Base-by-base conservation (phyloP, 495 filamentous ascomycete genomes). In the Tuber melanosporum region DNA sequence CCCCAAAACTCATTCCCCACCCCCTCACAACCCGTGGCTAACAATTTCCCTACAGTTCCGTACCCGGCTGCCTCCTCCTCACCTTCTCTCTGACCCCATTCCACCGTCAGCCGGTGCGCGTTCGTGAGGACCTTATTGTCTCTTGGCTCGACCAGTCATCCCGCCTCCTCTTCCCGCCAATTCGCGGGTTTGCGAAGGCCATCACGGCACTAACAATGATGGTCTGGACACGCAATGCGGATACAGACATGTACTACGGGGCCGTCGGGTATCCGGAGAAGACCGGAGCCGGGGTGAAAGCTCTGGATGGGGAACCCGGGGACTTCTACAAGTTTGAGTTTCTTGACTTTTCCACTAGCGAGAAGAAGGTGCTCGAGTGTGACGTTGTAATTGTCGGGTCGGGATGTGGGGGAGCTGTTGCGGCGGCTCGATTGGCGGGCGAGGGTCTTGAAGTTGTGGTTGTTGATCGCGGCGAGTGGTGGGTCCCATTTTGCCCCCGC, bases 371-470 rank as follows among this genome's bases (percentile, higher is more conserved):
- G 8, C 82, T 97, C 73, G 90, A 94, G 57, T 91, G 91, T 6
- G 94, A 97, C 82, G 90, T 96, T 2, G 90, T 96, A 22, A 89
- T 97, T 76, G 88, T 97, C 9, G 94, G 94, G 2, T 94, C 92
- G 73, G 94, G 94, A 26, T 95, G 92, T 80, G 94, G 94, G 72
- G 94, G 92, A n/a, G 92, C 87, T 0, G 94, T 97, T 0, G 89
- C 88, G 44, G 94, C 94, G 19, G 94, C 94, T 85, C 91, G 91
- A 42, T 85, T 97, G 7, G 90, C 94, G 17, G 90, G 93, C 80
- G 91, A 89, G 3, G 92, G 90, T n/a, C 84, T 91, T 72, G 85
- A 85, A 12, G 93, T 97, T 36, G 83, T 97, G 5, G 93, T 98
- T 0, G 90, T 95, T 6, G 94, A 98, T 70, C 95, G 95, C 82